Evolutionary conservation across 139 green algal species (phyloP), one percentile per base, ranked within the genome.

Genomic region (Picochlorum sp.): DNA sequence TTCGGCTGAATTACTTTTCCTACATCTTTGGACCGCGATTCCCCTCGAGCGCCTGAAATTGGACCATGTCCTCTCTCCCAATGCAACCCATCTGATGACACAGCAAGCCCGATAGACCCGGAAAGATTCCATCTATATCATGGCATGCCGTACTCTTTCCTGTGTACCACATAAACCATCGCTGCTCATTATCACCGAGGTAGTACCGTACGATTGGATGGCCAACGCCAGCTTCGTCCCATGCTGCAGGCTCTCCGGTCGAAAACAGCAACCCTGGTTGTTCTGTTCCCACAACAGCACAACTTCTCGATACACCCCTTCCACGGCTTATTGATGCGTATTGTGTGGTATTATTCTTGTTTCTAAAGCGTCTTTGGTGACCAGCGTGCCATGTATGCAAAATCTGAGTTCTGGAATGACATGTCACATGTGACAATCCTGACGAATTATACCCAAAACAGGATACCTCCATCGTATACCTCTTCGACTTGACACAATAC

Each of bases 81-180:
- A 49, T 56, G 37, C 14, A 94, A 57, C 34, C 88, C 88, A 68
- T 95, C 83, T 0, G 52, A 57, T 0, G 83, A 92, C 2, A 85
- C 69, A 0, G 83, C 83, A 34, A 92, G 34, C 41, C 85, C 84
- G 34, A 83, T 61, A 58, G 56, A 79, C 28, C 86, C 86, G 83
- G 78, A 30, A 73, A 74, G 4, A 89, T 63, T 2, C 61, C 71
- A 55, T 87, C 79, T 57, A 85, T 23, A 41, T 60, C 57, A 28
- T 59, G 16, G 49, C 57, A 47, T 14, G 52, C 37, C 1, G 45
- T 4, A 20, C 34, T 65, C 3, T 77, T 68, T 2, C 86, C 89
- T 21, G 65, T 78, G 66, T 95, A 95, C 89, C 89, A 96, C 89
- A 96, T 94, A 55, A 79, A 81, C 89, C 89, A 96, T 3, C 83